phyloP scores from a whole-genome alignment of 805 yeast species.

The Blastobotrys muscicola region DNA sequence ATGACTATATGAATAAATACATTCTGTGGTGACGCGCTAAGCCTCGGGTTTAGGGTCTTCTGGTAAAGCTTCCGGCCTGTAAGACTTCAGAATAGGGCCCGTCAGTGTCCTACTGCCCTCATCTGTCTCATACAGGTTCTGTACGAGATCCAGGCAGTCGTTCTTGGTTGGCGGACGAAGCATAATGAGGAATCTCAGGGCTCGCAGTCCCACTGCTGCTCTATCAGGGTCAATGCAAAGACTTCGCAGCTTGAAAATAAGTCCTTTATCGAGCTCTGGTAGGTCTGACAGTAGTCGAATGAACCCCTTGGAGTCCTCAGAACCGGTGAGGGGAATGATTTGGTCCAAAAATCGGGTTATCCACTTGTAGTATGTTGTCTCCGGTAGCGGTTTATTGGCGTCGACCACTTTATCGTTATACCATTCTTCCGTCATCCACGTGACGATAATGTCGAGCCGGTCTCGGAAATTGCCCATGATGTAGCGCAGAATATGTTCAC shows the following conservation, averaged over 20 bases:
- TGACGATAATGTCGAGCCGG: slow-evolving; percentile 65
- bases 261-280: slow-evolving; percentile 57
- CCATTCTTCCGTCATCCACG: slow-evolving; percentile 97
- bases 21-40: background rate
- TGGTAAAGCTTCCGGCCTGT: slow-evolving; percentile 17
- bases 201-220: slow-evolving; percentile 67
- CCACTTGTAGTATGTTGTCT: slow-evolving; percentile 49
- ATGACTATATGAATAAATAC: slow-evolving; percentile 3
- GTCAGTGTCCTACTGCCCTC: slow-evolving; percentile 14
- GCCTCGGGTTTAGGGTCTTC: background rate
- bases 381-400: slow-evolving; percentile 8
- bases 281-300: slow-evolving; percentile 79
- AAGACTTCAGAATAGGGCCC: slow-evolving; percentile 21
- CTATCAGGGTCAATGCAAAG: slow-evolving; percentile 82
- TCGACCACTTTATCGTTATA: slow-evolving; percentile 43
- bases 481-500: slow-evolving; percentile 63
- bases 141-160: slow-evolving; percentile 29
- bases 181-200: slow-evolving; percentile 72
- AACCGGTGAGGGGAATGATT: slow-evolving; percentile 75
- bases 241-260: slow-evolving; percentile 58
- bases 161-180: slow-evolving; percentile 77
- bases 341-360: slow-evolving; percentile 64
- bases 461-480: slow-evolving; percentile 63
- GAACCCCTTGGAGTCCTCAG: slow-evolving; percentile 68
- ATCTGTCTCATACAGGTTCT: slow-evolving; percentile 21